Percentiles rank a stretch among this genome's conserved stretches.
Evolutionary conservation across 257 asterid genomes (phyloP).

Genomic region (Leonotis leonurus): DNA sequence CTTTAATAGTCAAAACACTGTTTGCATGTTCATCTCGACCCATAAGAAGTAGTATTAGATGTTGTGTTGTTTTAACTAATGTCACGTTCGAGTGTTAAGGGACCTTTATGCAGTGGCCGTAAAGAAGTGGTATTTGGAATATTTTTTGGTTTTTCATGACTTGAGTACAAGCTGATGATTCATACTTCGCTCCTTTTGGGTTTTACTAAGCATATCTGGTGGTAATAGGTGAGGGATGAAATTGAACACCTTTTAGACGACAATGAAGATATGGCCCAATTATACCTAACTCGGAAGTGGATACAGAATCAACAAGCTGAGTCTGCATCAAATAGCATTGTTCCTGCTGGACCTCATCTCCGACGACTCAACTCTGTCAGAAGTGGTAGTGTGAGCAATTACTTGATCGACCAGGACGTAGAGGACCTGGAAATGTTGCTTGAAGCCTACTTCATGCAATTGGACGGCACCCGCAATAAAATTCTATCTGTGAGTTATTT

Average conservation of each 20-base stretch:
- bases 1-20: too few relatives aligned
- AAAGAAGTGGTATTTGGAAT: background rate
- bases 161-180: too few relatives aligned
- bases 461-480: slow-evolving; percentile 97
- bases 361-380: slow-evolving; percentile 61
- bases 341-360: slow-evolving; percentile 47
- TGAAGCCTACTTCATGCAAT: slow-evolving; percentile 95
- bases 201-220: slow-evolving; percentile 3
- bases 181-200: background rate
- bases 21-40: background rate
- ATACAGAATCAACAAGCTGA: slow-evolving; percentile 70
- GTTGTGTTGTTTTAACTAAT: too few relatives aligned
- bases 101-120: too few relatives aligned
- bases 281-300: slow-evolving; percentile 87
- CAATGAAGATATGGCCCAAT: slow-evolving; percentile 91
- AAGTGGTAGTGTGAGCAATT: slow-evolving; percentile 75
- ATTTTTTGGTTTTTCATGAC: too few relatives aligned
- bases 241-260: slow-evolving; percentile 97
- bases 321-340: slow-evolving; percentile 40
- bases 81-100: too few relatives aligned
- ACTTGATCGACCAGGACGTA: slow-evolving; percentile 60
- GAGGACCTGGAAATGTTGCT: slow-evolving; percentile 99
- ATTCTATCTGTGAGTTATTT: slow-evolving; percentile 74
- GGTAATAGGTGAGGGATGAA: slow-evolving; percentile 87
- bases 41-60: too few relatives aligned